A percentile compares a stretch with the other conserved stretches of the same genome.
Evolutionary conservation across 129 eudicot species (phyloP).

Genomic region (Erigeron canadensis): DNA sequence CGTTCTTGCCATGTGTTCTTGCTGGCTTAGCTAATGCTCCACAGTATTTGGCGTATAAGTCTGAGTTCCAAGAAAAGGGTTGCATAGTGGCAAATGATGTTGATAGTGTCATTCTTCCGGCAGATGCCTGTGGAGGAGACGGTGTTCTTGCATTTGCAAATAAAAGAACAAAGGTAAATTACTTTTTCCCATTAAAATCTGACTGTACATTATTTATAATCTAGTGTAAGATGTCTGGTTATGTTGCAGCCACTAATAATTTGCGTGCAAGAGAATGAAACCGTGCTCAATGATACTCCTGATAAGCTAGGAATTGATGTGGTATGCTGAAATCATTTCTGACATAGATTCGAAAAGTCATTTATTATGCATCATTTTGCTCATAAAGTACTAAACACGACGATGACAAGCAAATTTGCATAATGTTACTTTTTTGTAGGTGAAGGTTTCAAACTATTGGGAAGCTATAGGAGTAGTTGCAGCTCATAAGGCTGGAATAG

Average conservation of each 20-base stretch:
- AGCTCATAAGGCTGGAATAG: conserved; percentile 94
- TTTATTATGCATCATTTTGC: background rate
- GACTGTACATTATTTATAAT: too few species aligned
- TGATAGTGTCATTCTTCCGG: conserved; percentile 87
- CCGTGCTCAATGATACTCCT: conserved; percentile 79
- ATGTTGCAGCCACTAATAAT: conserved; percentile 78
- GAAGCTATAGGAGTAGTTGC: conserved; percentile 96
- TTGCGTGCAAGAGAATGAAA: conserved; percentile 88
- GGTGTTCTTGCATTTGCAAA: conserved; percentile 83
- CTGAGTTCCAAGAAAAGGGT: conserved; percentile 29
- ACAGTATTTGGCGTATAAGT: conserved; percentile 54
- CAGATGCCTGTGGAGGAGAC: conserved; percentile 83
- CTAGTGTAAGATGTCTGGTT: background rate
- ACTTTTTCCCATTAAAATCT: background rate
- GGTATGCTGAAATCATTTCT: conserved; percentile 37
- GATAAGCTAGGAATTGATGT: conserved; percentile 71
- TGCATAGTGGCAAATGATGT: conserved; percentile 74
- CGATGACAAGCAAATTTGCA: background rate
- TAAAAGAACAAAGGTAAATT: conserved; percentile 56
- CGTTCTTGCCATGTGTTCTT: conserved; percentile 97
- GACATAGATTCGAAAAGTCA: background rate
- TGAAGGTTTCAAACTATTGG: conserved; percentile 93
- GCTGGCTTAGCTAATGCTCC: conserved; percentile 94
- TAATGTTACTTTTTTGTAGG: conserved; percentile 39
- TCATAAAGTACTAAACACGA: background rate